These are phyloP conservation scores for Crataegus laevigata DNA, from an alignment of 306 rosid species.

Conservation along the genomic window DNA sequence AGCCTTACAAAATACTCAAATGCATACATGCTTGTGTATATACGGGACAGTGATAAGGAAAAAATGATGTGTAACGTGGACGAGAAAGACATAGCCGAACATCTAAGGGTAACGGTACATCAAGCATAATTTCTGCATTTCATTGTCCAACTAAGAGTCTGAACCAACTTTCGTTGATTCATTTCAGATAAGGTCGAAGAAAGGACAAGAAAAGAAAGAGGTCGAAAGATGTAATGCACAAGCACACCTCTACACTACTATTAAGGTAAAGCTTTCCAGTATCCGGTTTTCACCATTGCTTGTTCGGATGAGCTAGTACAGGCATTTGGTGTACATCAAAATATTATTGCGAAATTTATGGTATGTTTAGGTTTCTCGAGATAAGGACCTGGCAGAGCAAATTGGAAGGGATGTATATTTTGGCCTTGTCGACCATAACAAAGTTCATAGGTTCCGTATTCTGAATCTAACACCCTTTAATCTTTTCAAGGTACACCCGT, in stretches of 20 bases:
- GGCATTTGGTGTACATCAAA: neutral
- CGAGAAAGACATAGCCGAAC: conserved; percentile 82
- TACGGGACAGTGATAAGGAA: conserved; percentile 83
- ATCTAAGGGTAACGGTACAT: conserved; percentile 37
- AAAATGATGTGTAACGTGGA: conserved; percentile 80
- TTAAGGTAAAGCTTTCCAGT: too few relatives aligned
- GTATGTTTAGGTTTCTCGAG: neutral
- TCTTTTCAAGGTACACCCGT: too few relatives aligned
- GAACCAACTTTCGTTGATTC: neutral
- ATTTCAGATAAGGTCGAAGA: neutral
- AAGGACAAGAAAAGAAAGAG: neutral
- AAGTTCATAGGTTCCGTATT: neutral
- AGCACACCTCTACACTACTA: too few relatives aligned
- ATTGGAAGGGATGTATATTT: neutral
- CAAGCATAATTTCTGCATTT: neutral
- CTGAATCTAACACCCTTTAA: too few relatives aligned
- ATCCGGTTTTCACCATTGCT: too few relatives aligned
- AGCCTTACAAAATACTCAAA: conserved; percentile 83
- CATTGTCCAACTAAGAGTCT: neutral
- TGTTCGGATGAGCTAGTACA: too few relatives aligned
- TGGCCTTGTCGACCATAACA: neutral
- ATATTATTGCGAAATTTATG: neutral
- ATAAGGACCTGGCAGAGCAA: neutral
- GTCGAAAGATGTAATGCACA: too few relatives aligned
- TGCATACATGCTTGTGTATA: conserved; percentile 93